A percentile compares a stretch with the other conserved stretches of the same genome.
These are phyloP conservation scores for Xylaria multiplex DNA, from an alignment of 2,329 filamentous ascomycete genomes.

Conservation along the genomic window DNA sequence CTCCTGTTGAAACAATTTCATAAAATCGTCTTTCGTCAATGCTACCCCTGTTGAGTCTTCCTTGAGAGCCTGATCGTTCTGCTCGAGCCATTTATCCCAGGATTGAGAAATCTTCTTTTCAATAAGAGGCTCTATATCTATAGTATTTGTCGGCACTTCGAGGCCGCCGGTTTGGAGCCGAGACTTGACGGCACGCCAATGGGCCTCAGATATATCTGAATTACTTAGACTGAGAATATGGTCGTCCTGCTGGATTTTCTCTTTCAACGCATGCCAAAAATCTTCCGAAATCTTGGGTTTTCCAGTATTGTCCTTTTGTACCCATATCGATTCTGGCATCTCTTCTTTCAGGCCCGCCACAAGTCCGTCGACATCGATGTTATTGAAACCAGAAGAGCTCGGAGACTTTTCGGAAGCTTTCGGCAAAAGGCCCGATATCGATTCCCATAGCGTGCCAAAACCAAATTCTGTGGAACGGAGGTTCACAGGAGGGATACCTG, in stretches of 20 bases:
- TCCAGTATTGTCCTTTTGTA: slow-evolving; percentile 63
- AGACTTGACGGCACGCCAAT: slow-evolving; percentile 59
- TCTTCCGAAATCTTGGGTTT: slow-evolving; percentile 64
- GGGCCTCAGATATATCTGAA: slow-evolving; percentile 55
- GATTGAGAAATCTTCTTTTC: slow-evolving; percentile 47
- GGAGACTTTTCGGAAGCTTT: slow-evolving; percentile 15
- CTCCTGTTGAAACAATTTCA: slow-evolving; percentile 48
- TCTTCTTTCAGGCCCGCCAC: slow-evolving; percentile 54
- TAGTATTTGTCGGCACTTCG: slow-evolving; percentile 23
- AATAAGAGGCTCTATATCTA: slow-evolving; percentile 17
- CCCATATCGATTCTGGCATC: slow-evolving; percentile 67
- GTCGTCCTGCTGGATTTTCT: slow-evolving; percentile 61
- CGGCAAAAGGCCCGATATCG: slow-evolving; percentile 21
- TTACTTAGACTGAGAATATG: slow-evolving; percentile 60
- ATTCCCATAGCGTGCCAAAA: slow-evolving; percentile 23
- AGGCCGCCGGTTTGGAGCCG: slow-evolving; percentile 53
- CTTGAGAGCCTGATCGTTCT: slow-evolving; percentile 58
- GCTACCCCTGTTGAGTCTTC: slow-evolving; percentile 49
- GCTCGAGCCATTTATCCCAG: slow-evolving; percentile 64
- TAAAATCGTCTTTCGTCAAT: slow-evolving; percentile 49
- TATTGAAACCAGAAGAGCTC: neutral
- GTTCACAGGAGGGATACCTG: neutral
- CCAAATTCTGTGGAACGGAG: neutral
- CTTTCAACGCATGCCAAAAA: slow-evolving; percentile 73
- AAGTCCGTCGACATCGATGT: slow-evolving; percentile 42